Base-by-base conservation (phyloP, 139 green algal species). In the Micractinium conductrix region DNA sequence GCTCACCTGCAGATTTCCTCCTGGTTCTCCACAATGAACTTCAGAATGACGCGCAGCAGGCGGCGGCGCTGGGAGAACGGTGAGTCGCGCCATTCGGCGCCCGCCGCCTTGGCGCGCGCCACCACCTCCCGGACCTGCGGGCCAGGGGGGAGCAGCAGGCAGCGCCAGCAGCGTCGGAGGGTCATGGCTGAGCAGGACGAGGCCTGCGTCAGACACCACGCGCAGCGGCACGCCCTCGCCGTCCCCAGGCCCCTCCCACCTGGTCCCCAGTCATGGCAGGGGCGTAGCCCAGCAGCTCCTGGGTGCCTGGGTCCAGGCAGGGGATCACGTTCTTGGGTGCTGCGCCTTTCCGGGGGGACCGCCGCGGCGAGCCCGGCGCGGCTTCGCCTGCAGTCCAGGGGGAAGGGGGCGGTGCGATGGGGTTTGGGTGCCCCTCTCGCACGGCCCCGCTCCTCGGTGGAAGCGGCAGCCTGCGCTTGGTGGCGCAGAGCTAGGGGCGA, bases 11-110 rank as follows among this genome's bases (percentile, higher is more conserved):
- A 99, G 73, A 99, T 99, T 6, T 91, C 89, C 53, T 96, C 89
- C 88, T 98, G 95, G 85, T 99, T 91, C 3, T 95, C 91, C 21
- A 99, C 83, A 50, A 98, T 96, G 90, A 95, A 98, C 82, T 96
- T 96, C 9, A 97, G 91, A 65, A 99, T 87, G 24, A 96, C 92
- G 37, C 84, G 85, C 42, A 99, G 88, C 58, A 99, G 85, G 78
- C 85, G 81, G 17, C 92, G 87, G 19, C 97, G 91, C 88, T 98
- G 89, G 4, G 71, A 48, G 70, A 99, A 99, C 65, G 45, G 89
- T 33, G 93, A 96, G 9, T 85, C 78, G 14, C 79, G 86, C 96
- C 96, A 99, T 28, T 88, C 75, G 84, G 19, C 2, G 21, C 65
- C 58, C 8, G 87, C 87, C 68, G 67, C 74, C 67, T 85, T 85